phyloP scores from a whole-genome alignment of 2,329 filamentous ascomycete genomes.

The Bipolaris sorokiniana region DNA sequence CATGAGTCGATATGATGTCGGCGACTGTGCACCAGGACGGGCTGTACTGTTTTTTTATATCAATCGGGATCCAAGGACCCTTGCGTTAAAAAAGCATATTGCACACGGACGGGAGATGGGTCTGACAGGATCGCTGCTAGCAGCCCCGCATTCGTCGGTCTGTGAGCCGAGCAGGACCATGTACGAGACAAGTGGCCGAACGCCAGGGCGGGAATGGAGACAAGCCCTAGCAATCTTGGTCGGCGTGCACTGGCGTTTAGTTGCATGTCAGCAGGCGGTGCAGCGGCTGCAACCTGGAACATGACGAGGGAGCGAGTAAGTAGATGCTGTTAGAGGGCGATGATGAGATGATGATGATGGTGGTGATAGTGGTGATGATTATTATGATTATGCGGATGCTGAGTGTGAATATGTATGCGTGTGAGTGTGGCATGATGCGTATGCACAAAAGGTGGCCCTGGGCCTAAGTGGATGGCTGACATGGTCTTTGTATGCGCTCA shows the following conservation, averaged over 20 bases:
- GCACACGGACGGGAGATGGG: slow-evolving; percentile 2
- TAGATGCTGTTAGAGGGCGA: neutral
- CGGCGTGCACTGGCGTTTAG: slow-evolving; percentile 1
- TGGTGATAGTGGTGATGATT: too few relatives aligned
- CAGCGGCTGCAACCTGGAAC: neutral
- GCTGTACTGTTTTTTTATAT: neutral
- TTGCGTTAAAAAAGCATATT: slow-evolving; percentile 12
- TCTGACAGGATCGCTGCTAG: slow-evolving; percentile 19
- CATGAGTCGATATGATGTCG: neutral
- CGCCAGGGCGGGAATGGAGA: slow-evolving; percentile 5
- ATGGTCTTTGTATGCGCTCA: slow-evolving; percentile 28
- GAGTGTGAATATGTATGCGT: neutral
- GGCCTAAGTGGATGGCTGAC: slow-evolving; percentile 21
- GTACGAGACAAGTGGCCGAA: slow-evolving; percentile 12
- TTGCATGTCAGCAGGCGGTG: slow-evolving; percentile 11
- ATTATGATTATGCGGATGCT: too few relatives aligned
- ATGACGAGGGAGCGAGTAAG: neutral
- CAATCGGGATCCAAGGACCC: slow-evolving; percentile 3
- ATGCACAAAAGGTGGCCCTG: neutral
- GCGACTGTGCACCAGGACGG: neutral
- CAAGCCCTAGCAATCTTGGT: neutral
- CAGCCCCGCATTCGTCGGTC: slow-evolving; percentile 24
- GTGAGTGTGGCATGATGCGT: neutral
- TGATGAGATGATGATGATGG: neutral
- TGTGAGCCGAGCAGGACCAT: slow-evolving; percentile 23